phyloP scores from a whole-genome alignment of 345 rosid species.

The Ceriops decandra region DNA sequence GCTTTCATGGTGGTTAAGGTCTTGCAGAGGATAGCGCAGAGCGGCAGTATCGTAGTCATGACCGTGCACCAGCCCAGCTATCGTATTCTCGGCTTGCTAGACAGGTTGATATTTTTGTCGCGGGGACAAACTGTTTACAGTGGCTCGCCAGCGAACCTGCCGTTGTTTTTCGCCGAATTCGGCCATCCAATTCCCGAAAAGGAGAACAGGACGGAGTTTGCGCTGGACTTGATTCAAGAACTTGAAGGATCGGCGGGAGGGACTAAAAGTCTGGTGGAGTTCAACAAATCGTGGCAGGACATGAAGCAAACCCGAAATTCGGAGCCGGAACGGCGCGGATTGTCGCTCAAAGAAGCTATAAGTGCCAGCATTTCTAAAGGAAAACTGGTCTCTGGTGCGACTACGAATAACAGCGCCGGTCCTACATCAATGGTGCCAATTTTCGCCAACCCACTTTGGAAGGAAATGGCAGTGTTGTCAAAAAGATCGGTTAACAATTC shows the following conservation, averaged over 20 bases:
- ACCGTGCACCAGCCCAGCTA: slow-evolving; percentile 94
- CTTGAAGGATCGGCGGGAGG: slow-evolving; percentile 90
- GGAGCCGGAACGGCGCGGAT: slow-evolving; percentile 35
- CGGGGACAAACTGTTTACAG: slow-evolving; percentile 95
- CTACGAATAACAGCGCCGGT: slow-evolving; percentile 23
- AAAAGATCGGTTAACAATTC: slow-evolving; percentile 64
- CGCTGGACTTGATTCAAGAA: slow-evolving; percentile 74
- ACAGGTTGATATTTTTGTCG: slow-evolving; percentile 69
- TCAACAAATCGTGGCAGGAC: slow-evolving; percentile 71
- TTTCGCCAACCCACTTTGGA: slow-evolving; percentile 83
- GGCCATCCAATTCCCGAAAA: slow-evolving; percentile 83
- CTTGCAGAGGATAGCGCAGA: slow-evolving; percentile 80
- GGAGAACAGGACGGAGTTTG: slow-evolving; percentile 86
- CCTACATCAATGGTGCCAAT: slow-evolving; percentile 63
- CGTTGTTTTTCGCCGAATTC: slow-evolving; percentile 64
- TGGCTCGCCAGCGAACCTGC: slow-evolving; percentile 66
- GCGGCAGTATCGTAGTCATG: slow-evolving; percentile 92
- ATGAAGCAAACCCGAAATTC: slow-evolving; percentile 41
- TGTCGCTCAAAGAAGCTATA: slow-evolving; percentile 86
- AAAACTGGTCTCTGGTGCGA: slow-evolving; percentile 71
- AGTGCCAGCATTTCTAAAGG: slow-evolving; percentile 86
- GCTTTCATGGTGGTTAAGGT: slow-evolving; percentile 98
- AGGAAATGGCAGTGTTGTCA: slow-evolving; percentile 67
- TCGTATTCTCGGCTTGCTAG: slow-evolving; percentile 72
- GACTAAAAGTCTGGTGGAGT: slow-evolving; percentile 68